Evolutionary conservation across 2,329 filamentous ascomycete genomes (phyloP).

Genomic region (Blastomyces gilchristii): DNA sequence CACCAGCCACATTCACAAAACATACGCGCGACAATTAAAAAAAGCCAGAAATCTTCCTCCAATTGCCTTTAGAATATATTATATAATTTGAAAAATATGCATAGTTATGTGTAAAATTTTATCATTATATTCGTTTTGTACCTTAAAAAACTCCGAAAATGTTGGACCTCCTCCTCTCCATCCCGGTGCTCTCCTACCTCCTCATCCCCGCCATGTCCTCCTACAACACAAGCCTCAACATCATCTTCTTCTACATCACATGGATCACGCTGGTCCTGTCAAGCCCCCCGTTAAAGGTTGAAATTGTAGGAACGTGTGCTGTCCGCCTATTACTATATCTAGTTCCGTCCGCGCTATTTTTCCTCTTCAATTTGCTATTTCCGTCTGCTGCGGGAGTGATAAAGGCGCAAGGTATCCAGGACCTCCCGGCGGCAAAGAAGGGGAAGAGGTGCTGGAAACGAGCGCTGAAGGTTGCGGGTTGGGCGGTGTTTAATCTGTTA

Average conservation of each 20-base stretch:
- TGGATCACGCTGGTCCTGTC: conserved; percentile 76
- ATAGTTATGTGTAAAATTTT: background rate
- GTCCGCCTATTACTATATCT: conserved; percentile 62
- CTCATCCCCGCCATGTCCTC: conserved; percentile 52
- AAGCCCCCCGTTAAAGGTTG: conserved; percentile 63
- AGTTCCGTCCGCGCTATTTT: conserved; percentile 60
- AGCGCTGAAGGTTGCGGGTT: conserved; percentile 42
- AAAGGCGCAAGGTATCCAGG: conserved; percentile 54
- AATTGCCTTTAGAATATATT: background rate
- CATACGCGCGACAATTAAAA: background rate
- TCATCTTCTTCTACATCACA: conserved; percentile 83
- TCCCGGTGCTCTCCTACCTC: conserved; percentile 61
- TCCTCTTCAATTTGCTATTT: conserved; percentile 59
- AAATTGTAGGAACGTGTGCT: conserved; percentile 59
- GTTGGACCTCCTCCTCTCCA: conserved; percentile 58
- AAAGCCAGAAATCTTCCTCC: background rate
- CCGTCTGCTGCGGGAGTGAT: conserved; percentile 59
- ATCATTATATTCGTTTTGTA: background rate
- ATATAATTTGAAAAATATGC: background rate
- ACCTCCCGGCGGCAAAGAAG: conserved; percentile 37
- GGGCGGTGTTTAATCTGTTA: conserved; percentile 47
- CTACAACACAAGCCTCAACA: conserved; percentile 68
- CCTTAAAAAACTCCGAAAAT: conserved; percentile 11
- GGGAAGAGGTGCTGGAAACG: conserved; percentile 30
- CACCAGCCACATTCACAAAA: background rate